phyloP scores from a whole-genome alignment of 176 grass and related monocot genomes.

The Oryza glumipatula region DNA sequence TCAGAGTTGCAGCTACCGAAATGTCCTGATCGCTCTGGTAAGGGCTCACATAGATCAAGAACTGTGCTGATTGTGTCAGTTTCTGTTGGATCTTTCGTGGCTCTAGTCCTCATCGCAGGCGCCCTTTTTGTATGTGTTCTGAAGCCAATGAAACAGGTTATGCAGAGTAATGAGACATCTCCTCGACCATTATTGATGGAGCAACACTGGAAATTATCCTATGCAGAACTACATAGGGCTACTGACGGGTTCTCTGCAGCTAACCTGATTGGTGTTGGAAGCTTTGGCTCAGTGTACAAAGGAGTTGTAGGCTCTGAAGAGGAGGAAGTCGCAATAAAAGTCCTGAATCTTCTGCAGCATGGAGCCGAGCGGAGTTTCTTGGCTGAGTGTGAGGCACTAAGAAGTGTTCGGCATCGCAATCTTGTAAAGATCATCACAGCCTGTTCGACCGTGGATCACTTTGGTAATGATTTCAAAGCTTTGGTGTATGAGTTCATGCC shows the following conservation, averaged over 20 bases:
- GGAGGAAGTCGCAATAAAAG: constrained; percentile 40
- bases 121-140: background rate
- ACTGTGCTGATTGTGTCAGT: constrained; percentile 1
- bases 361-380: constrained; percentile 25
- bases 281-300: constrained; percentile 27
- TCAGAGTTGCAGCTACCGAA: constrained; percentile 23
- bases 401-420: constrained; percentile 25
- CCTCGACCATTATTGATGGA: background rate
- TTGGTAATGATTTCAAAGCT: constrained; percentile 46
- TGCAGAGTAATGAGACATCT: constrained; percentile 8
- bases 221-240: constrained; percentile 34
- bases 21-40: constrained; percentile 10
- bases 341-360: constrained; percentile 10
- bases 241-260: constrained; percentile 36
- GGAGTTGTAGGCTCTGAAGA: constrained; percentile 14
- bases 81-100: constrained; percentile 17
- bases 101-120: constrained; percentile 6
- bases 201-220: constrained; percentile 32
- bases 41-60: background rate
- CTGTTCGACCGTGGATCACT: constrained; percentile 23
- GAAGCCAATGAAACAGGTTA: background rate
- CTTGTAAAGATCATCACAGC: constrained; percentile 34
- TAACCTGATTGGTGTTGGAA: constrained; percentile 25
- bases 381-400: constrained; percentile 13
- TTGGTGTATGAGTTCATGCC: constrained; percentile 44